Conservation (phyloP, 768 basidiomycete species). For the Suillus subluteus region DNA sequence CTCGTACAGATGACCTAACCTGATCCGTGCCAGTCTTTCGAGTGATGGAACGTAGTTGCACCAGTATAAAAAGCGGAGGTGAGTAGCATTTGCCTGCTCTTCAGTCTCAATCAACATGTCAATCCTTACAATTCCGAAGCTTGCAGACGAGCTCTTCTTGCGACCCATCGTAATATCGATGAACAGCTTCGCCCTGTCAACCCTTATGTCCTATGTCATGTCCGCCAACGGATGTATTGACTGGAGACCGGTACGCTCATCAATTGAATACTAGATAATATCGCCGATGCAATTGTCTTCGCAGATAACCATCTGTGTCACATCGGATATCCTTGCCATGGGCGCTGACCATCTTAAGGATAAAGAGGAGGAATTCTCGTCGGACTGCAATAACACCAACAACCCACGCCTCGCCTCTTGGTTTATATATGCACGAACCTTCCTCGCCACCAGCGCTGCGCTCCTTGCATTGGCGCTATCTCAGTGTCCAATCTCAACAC, state of each 20-base stretch:
- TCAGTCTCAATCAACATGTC: background rate
- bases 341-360: background rate
- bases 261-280: background rate
- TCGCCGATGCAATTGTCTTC: background rate
- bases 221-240: background rate
- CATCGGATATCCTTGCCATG: background rate
- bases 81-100: background rate
- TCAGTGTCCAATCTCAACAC: background rate
- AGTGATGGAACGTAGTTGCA: background rate
- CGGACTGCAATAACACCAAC: background rate
- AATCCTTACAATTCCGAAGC: background rate
- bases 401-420: background rate
- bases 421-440: background rate
- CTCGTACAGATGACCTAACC: no score
- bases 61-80: background rate
- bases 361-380: background rate
- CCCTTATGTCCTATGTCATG: background rate
- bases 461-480: background rate
- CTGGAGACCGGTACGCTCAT: background rate
- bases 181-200: background rate
- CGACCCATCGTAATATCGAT: background rate
- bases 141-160: background rate
- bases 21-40: background rate
- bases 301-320: background rate
- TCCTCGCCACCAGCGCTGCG: background rate